These are phyloP conservation scores for Jasminum sambac DNA, from an alignment of 257 asterid species.

Conservation along the genomic window DNA sequence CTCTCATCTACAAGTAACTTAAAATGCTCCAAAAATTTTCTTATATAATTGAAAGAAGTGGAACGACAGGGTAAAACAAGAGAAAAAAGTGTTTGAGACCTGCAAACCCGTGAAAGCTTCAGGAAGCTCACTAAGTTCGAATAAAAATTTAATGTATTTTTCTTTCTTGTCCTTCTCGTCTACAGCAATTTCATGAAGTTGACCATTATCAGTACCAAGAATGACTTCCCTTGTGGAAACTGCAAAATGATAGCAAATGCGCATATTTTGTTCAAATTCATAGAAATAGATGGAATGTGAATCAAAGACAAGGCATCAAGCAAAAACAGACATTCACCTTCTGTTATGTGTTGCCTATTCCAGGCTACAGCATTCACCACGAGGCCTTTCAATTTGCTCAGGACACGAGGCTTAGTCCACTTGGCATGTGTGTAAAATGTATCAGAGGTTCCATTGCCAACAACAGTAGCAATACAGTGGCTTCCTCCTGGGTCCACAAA, in stretches of 20 bases:
- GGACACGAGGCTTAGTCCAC: slow-evolving; percentile 89
- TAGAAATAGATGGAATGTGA: background rate
- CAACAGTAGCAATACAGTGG: slow-evolving; percentile 87
- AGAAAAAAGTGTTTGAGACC: slow-evolving; percentile 42
- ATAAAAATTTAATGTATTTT: slow-evolving; percentile 76
- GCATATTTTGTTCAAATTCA: slow-evolving; percentile 22
- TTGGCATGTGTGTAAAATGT: slow-evolving; percentile 88
- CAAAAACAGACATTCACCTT: slow-evolving; percentile 49
- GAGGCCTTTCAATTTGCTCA: slow-evolving; percentile 76
- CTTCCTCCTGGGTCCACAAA: slow-evolving; percentile 96
- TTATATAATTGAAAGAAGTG: background rate
- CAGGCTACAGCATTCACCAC: slow-evolving; percentile 85
- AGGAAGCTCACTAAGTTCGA: slow-evolving; percentile 83
- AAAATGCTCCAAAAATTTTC: background rate
- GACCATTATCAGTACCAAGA: slow-evolving; percentile 89
- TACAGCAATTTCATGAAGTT: slow-evolving; percentile 80
- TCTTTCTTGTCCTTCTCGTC: slow-evolving; percentile 99
- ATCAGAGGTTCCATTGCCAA: slow-evolving; percentile 89
- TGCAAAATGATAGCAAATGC: slow-evolving; percentile 41
- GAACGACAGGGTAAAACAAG: background rate
- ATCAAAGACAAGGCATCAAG: slow-evolving; percentile 17
- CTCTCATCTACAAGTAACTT: background rate
- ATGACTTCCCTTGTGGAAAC: slow-evolving; percentile 93
- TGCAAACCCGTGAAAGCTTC: slow-evolving; percentile 93
- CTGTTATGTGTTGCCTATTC: slow-evolving; percentile 88